These are phyloP conservation scores for Apiospora aurea DNA, from an alignment of 2,329 filamentous ascomycete species.

Conservation along the genomic window DNA sequence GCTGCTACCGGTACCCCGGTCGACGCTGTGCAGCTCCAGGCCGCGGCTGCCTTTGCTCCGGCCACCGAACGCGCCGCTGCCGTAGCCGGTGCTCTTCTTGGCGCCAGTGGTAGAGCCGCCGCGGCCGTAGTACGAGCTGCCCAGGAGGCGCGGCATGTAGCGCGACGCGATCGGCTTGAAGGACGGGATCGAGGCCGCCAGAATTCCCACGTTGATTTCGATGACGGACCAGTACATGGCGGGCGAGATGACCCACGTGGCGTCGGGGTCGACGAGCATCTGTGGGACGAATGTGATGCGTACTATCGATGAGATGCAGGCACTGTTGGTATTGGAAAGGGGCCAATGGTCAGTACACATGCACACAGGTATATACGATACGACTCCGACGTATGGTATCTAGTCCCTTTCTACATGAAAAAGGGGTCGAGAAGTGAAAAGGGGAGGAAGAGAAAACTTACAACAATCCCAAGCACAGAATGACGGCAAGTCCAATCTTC, in stretches of 20 bases:
- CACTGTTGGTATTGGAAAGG: slow-evolving; percentile 37
- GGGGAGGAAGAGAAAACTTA: slow-evolving; percentile 28
- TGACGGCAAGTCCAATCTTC: slow-evolving; percentile 50
- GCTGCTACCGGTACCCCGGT: slow-evolving; percentile 7
- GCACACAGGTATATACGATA: neutral
- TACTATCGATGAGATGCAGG: slow-evolving; percentile 54
- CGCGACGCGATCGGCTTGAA: slow-evolving; percentile 44
- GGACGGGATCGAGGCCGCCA: slow-evolving; percentile 45
- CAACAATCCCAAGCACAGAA: slow-evolving; percentile 54
- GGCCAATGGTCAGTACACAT: neutral
- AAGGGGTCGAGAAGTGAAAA: neutral
- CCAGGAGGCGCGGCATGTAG: slow-evolving; percentile 48
- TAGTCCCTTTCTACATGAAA: neutral
- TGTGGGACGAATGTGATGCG: slow-evolving; percentile 52
- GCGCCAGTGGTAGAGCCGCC: neutral
- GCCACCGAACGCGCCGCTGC: slow-evolving; percentile 13
- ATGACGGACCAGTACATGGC: slow-evolving; percentile 51
- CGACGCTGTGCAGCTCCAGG: slow-evolving; percentile 27
- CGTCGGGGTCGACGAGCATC: slow-evolving; percentile 47
- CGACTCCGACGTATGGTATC: neutral
- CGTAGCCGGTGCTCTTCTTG: neutral
- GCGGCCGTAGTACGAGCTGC: slow-evolving; percentile 31
- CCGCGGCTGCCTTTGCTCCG: slow-evolving; percentile 13
- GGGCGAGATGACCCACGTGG: slow-evolving; percentile 44
- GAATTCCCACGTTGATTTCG: slow-evolving; percentile 46